Evolutionary conservation across 1,284 basidiomycete species (phyloP), one percentile per base, ranked within the genome.

Genomic region (Rhodotorula sp.): DNA sequence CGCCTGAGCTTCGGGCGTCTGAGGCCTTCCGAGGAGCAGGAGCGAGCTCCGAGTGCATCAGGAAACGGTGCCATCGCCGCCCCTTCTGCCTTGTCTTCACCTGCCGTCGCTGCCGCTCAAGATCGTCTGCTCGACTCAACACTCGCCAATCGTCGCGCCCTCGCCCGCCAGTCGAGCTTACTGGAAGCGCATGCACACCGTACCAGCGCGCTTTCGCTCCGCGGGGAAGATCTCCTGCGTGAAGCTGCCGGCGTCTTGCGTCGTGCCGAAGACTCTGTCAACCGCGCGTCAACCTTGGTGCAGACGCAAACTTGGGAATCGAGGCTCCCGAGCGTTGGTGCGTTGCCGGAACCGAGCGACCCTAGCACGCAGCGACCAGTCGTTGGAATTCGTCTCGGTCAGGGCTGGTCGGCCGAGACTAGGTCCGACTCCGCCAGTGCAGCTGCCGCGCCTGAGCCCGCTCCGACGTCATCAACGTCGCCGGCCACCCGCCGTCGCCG

Each of bases 311-410:
- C 60, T 1, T 52, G 43, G 18, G 58, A 67, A 10, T 56, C 26
- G 12, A 31, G 62, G 3, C n/a, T 65, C 26, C 68, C 68, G 14
- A 31, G 49, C 29, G 56, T 52, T 0, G 58, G 46, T 1, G n/a
- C 43, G 16, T 43, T 66, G 18, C 48, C 56, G 10, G 31, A 51
- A 4, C 68, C 48, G 18, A 43, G 56, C 31, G 57, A 56, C 43
- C 23, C 23, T 12, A 10, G 20, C 3, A 59, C 39, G 18, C 34
- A 21, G 23, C 58, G 64, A 23, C 57, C 59, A 3, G 62, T 47
- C 21, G 54, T 74, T 26, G 67, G 72, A 14, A 26, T 73, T 3
- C 47, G 72, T 5, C 48, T 73, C 12, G 72, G 72, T 43, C 69
- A 73, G 51, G 72, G 72, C 0, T 73, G 67, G 46, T 18, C 60